A percentile compares a stretch with the other conserved stretches of the same genome.
Conservation (phyloP, 2,329 filamentous ascomycete genomes). For the Akanthomyces muscarius region DNA sequence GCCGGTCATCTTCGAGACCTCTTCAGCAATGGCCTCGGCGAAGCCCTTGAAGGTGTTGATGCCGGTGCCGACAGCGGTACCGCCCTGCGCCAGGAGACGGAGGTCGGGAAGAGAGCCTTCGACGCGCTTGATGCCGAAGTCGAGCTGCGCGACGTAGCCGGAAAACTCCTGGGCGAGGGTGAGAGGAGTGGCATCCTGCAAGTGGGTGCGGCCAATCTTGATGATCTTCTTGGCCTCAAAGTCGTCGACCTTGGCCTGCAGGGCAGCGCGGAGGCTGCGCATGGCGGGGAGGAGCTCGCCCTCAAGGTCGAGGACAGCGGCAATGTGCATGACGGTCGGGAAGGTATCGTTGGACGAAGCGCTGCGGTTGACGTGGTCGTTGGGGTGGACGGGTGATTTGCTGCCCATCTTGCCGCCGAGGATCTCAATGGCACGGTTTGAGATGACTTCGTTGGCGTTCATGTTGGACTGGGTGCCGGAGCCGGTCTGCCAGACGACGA, state of each 20-base stretch:
- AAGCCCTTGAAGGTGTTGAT: slow-evolving; percentile 98
- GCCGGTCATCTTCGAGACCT: slow-evolving; percentile 89
- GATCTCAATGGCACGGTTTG: slow-evolving; percentile 97
- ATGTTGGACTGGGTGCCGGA: slow-evolving; percentile 99
- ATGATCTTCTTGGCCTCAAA: slow-evolving; percentile 87
- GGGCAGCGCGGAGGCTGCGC: slow-evolving; percentile 72
- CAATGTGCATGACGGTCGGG: slow-evolving; percentile 99
- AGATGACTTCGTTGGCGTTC: slow-evolving; percentile 99
- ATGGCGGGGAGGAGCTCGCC: slow-evolving; percentile 78
- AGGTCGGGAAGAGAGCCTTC: slow-evolving; percentile 79
- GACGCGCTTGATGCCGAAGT: slow-evolving; percentile 83
- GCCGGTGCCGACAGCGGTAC: slow-evolving; percentile 93
- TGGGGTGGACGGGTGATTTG: slow-evolving; percentile 99
- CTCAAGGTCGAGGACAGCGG: slow-evolving; percentile 90
- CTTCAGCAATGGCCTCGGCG: slow-evolving; percentile 84
- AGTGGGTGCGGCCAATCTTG: slow-evolving; percentile 97
- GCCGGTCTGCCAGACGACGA: slow-evolving; percentile 98
- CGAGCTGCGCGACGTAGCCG: slow-evolving; percentile 91
- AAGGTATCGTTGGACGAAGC: slow-evolving; percentile 99
- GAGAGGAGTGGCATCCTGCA: slow-evolving; percentile 94
- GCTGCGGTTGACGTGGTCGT: slow-evolving; percentile 99
- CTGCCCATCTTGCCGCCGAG: slow-evolving; percentile 87
- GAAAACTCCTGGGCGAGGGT: slow-evolving; percentile 97
- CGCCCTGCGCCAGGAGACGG: slow-evolving; percentile 85
- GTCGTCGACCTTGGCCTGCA: slow-evolving; percentile 83